phyloP scores from a whole-genome alignment of 2,329 filamentous ascomycete species.

The Xylariomycetidae sp. region DNA sequence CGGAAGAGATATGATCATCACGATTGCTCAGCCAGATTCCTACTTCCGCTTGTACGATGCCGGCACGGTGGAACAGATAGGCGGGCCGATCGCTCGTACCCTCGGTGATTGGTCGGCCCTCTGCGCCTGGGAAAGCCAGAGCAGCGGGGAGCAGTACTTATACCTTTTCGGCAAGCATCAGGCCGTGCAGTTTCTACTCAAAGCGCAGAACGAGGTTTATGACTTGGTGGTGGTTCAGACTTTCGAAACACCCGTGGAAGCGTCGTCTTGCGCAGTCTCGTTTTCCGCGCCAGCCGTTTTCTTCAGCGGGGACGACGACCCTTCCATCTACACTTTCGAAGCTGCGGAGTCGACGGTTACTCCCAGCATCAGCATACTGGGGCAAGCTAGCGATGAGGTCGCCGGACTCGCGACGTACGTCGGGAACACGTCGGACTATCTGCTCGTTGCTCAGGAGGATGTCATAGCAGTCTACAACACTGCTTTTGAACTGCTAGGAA shows the following conservation, averaged over 20 bases:
- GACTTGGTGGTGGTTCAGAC: constrained; percentile 40
- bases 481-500: constrained; percentile 31
- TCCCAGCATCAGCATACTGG: constrained; percentile 31
- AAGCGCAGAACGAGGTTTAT: constrained; percentile 19
- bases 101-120: constrained; percentile 44
- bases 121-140: constrained; percentile 38
- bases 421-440: constrained; percentile 29
- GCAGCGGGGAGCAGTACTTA: constrained; percentile 36
- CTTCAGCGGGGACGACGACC: constrained; percentile 34
- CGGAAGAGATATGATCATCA: constrained; percentile 33
- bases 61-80: constrained; percentile 25
- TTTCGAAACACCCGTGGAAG: constrained; percentile 36
- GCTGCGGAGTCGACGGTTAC: constrained; percentile 33
- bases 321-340: constrained; percentile 32
- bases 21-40: constrained; percentile 39
- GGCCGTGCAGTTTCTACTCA: constrained; percentile 34
- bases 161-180: constrained; percentile 41
- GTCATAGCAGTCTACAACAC: constrained; percentile 35
- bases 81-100: constrained; percentile 27
- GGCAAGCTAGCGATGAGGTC: constrained; percentile 32
- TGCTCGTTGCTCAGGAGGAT: constrained; percentile 36
- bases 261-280: constrained; percentile 38
- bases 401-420: constrained; percentile 39
- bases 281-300: constrained; percentile 31
- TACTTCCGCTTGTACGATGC: constrained; percentile 35